Evolutionary conservation across 805 yeast genomes (phyloP).

Genomic region (Vanderwaltozyma verrucispora): DNA sequence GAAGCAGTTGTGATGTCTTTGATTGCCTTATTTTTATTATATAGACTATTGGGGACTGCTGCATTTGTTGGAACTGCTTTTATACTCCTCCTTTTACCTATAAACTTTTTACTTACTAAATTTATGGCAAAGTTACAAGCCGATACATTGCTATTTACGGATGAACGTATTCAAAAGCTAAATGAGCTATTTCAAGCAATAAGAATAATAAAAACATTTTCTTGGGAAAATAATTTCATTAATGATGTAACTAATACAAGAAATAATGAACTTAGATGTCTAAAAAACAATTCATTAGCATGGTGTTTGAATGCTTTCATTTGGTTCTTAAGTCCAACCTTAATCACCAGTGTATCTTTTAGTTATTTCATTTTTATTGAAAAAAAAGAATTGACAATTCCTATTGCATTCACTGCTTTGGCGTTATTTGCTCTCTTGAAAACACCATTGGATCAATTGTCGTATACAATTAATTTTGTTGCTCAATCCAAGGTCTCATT

Average conservation of each 20-base stretch:
- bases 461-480: conserved; percentile 78
- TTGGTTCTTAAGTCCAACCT: conserved; percentile 77
- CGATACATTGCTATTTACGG: conserved; percentile 67
- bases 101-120: conserved; percentile 57
- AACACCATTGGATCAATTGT: conserved; percentile 79
- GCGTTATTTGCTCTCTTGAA: conserved; percentile 78
- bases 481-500: conserved; percentile 88
- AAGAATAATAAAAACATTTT: conserved; percentile 86
- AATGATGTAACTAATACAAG: conserved; percentile 61
- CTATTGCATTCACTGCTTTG: conserved; percentile 87
- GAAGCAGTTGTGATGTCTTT: conserved; percentile 61
- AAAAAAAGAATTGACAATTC: conserved; percentile 67
- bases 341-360: conserved; percentile 73
- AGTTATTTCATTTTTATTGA: conserved; percentile 68
- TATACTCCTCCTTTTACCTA: conserved; percentile 56
- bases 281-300: conserved; percentile 47
- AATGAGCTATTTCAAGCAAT: conserved; percentile 89
- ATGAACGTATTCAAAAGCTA: conserved; percentile 80
- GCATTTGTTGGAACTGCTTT: conserved; percentile 73
- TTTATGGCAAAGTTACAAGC: conserved; percentile 59
- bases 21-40: conserved; percentile 58
- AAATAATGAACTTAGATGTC: conserved; percentile 53
- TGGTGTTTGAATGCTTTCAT: conserved; percentile 62
- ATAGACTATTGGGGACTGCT: conserved; percentile 70
- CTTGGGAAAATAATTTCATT: conserved; percentile 86